Evolutionary conservation across 371 early-diverging fungal genomes (phyloP), one percentile per base, ranked within the genome.

Genomic region (Mucor mucedo): DNA sequence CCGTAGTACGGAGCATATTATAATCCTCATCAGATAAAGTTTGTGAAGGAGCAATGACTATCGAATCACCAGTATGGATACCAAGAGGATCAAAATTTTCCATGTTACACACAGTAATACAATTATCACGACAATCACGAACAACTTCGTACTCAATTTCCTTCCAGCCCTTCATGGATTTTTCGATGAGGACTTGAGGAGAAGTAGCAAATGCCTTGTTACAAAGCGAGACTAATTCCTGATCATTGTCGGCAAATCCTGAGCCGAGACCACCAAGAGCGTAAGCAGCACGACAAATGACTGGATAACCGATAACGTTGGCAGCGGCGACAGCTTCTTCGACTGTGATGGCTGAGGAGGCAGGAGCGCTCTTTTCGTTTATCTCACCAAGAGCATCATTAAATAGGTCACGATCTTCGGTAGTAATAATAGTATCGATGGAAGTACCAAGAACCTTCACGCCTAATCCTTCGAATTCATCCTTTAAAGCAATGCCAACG

Each of bases 61-160:
- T 96, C n/a, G 94, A 93, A 72, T 97, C 98, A 64, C 98, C 98
- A 14, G 98, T 97, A 71, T 97, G 98, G 69, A 96, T 94, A 66
- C 98, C 98, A 33, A 97, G 85, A 29, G 98, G 98, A 77, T 97
- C 98, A 81, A 97, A 96, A 87, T 97, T 97, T 81, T 97, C 97
- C 97, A 97, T 97, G 82, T 97, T 96, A 84, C 96, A 97, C 59
- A 97, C 96, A 14, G 96, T 95, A 63, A 97, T 95, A 80, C 96
- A 95, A 82, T 97, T 97, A 81, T 96, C 92, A 27, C 80, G 78
- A 63, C 87, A 84, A 76, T 97, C 97, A 52, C 97, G 89, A 8
- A 97, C 96, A 47, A 97, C 97, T 75, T 97, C 97, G 73, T 96
- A 97, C 75, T 97, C 97, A 41, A 97, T 89, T 82, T 97, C 97